Percentiles rank a stretch among this genome's conserved stretches.
Conservation (phyloP, 495 filamentous ascomycete genomes). For the Aspergillus taichungensis region DNA sequence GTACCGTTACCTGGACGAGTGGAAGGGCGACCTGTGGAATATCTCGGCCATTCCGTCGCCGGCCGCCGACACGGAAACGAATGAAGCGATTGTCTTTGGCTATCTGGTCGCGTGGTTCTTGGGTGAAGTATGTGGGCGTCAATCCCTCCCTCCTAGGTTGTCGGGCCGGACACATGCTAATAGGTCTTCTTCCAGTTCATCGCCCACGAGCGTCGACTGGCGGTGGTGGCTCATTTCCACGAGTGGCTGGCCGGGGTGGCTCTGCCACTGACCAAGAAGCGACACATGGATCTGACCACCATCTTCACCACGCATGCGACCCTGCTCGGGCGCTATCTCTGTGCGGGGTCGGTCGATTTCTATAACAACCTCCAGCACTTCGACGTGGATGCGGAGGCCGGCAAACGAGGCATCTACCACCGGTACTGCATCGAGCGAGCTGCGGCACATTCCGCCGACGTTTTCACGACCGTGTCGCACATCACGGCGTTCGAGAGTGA, state of each 20-base stretch:
- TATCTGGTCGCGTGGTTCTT: slow-evolving; percentile 98
- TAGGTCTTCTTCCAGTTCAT: slow-evolving; percentile 56
- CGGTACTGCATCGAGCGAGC: slow-evolving; percentile 96
- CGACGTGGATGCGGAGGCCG: slow-evolving; percentile 92
- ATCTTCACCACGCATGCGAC: slow-evolving; percentile 99
- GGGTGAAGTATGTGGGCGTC: slow-evolving; percentile 67
- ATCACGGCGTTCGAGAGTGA: slow-evolving; percentile 98
- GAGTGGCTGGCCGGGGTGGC: slow-evolving; percentile 98
- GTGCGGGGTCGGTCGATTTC: slow-evolving; percentile 95
- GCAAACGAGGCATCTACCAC: slow-evolving; percentile 97
- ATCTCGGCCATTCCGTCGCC: slow-evolving; percentile 86
- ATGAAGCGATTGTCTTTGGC: slow-evolving; percentile 95
- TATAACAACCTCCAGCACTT: slow-evolving; percentile 99
- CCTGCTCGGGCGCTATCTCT: slow-evolving; percentile 88
- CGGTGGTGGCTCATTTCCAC: slow-evolving; percentile 96
- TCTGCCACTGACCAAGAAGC: slow-evolving; percentile 81
- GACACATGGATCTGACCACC: slow-evolving; percentile 92
- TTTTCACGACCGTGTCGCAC: slow-evolving; percentile 97
- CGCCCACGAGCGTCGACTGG: slow-evolving; percentile 78
- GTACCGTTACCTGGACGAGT: slow-evolving; percentile 86
- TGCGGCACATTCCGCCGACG: slow-evolving; percentile 82
- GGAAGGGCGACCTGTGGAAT: slow-evolving; percentile 95
- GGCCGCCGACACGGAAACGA: slow-evolving; percentile 86
- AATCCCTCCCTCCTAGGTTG: background rate
- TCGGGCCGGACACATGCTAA: slow-evolving; percentile 2